phyloP scores from a whole-genome alignment of 768 basidiomycete species.

The Amanita rimosa region DNA sequence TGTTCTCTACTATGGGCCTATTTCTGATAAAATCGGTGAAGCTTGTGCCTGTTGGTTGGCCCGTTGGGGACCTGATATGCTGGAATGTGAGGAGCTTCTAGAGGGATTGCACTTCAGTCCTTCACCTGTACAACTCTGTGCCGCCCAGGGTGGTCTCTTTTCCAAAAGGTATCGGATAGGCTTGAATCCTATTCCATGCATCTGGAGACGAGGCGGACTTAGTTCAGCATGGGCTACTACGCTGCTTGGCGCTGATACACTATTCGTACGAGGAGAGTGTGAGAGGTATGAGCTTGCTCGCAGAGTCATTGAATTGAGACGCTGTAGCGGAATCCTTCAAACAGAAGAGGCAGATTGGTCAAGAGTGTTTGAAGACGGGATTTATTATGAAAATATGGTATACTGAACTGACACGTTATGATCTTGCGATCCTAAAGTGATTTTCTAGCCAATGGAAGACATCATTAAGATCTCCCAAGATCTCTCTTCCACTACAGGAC shows the following conservation, averaged over 20 bases:
- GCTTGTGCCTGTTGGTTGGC: conserved; percentile 81
- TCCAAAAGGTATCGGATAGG: conserved; percentile 13
- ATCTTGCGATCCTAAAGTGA: conserved; percentile 2
- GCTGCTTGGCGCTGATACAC: conserved; percentile 62
- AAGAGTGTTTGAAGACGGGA: conserved; percentile 60
- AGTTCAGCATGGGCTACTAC: conserved; percentile 65
- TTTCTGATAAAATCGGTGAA: conserved; percentile 88
- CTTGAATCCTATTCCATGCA: conserved; percentile 27
- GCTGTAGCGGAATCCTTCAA: conserved; percentile 37
- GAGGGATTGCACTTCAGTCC: conserved; percentile 2
- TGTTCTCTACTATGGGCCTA: conserved; percentile 70
- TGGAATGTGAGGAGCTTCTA: conserved; percentile 40
- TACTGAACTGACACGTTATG: conserved; percentile 11
- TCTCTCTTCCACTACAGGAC: conserved; percentile 57
- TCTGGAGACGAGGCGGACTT: conserved; percentile 73
- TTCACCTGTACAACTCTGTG: neutral
- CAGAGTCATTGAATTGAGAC: conserved; percentile 62
- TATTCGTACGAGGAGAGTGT: conserved; percentile 71
- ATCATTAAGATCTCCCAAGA: conserved; percentile 66
- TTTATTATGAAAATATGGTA: conserved; percentile 86
- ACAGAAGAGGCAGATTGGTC: conserved; percentile 65
- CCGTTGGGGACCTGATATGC: conserved; percentile 75
- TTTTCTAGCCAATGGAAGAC: conserved; percentile 64
- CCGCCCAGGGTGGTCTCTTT: neutral
- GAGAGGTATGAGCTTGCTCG: conserved; percentile 75